Conservation (phyloP, 2,329 filamentous ascomycete species). For the Stenocarpella maydis region DNA sequence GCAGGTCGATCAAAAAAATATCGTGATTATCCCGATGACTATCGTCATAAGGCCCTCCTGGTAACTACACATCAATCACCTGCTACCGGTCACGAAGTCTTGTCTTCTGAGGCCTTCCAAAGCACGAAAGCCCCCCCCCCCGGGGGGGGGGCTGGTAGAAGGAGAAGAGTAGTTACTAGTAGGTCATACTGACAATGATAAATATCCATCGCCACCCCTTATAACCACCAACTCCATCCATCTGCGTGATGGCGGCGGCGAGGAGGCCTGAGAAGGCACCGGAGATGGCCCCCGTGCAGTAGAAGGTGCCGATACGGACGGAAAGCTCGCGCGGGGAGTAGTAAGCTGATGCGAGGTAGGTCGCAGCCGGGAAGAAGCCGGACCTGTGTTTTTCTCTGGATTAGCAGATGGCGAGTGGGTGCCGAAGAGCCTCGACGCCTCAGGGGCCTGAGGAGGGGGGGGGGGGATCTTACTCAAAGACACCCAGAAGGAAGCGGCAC, state of each 20-base stretch:
- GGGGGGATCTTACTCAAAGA: constrained; percentile 46
- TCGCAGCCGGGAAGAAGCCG: constrained; percentile 56
- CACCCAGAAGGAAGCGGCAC: constrained; percentile 55
- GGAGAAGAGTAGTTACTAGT: too few species aligned
- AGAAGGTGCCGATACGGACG: constrained; percentile 44
- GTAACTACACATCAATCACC: too few species aligned
- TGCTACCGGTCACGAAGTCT: too few species aligned
- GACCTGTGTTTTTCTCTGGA: constrained; percentile 57
- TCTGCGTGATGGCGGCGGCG: constrained; percentile 58
- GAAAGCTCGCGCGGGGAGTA: constrained; percentile 14
- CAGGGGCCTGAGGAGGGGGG: too few species aligned
- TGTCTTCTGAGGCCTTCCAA: too few species aligned
- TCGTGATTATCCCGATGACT: constrained; percentile 47
- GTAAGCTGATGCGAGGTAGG: constrained; percentile 15
- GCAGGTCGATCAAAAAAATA: constrained; percentile 13
- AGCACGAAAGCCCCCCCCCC: too few species aligned
- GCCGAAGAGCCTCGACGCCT: accelerated
- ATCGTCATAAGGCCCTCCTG: constrained; percentile 55
- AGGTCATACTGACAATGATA: constrained; percentile 46
- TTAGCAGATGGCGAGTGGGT: constrained; percentile 39
- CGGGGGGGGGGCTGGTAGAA: too few species aligned
- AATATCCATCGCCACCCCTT: constrained; percentile 60
- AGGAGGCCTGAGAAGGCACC: constrained; percentile 69
- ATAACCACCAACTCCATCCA: constrained; percentile 54
- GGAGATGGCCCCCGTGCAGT: constrained; percentile 56